Percentiles rank a stretch among this genome's conserved stretches.
Evolutionary conservation across 495 filamentous ascomycete species (phyloP).

Genomic region (Trichocladium antarcticum): DNA sequence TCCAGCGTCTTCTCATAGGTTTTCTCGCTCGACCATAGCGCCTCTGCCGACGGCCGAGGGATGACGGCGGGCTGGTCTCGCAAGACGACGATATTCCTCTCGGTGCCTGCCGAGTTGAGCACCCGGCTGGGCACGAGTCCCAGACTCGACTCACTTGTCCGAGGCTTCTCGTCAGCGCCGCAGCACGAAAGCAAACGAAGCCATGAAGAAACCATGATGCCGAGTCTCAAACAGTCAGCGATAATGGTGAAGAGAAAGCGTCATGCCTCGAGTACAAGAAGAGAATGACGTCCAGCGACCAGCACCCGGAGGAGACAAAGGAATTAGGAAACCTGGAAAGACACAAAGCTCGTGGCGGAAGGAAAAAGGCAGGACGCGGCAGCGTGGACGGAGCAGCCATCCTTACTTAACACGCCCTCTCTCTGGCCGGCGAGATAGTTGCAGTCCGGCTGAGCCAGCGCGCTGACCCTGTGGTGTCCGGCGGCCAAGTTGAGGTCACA

Average conservation of each 20-base stretch:
- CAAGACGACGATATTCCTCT: slow-evolving; percentile 26
- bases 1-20: slow-evolving; percentile 20
- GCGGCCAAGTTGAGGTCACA: slow-evolving; percentile 26
- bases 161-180: slow-evolving; percentile 30
- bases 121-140: too few relatives aligned
- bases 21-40: slow-evolving; percentile 20
- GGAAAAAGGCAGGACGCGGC: slow-evolving; percentile 2
- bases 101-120: slow-evolving; percentile 7
- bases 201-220: slow-evolving; percentile 33
- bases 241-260: slow-evolving; percentile 9
- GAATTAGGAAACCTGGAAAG: slow-evolving; percentile 9
- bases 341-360: slow-evolving; percentile 7
- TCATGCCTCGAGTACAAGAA: slow-evolving; percentile 15
- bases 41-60: slow-evolving; percentile 26
- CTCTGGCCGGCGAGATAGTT: slow-evolving; percentile 1
- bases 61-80: slow-evolving; percentile 32
- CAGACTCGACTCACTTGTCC: slow-evolving; percentile 17
- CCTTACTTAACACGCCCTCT: slow-evolving; percentile 12
- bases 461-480: slow-evolving; percentile 17
- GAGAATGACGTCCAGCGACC: slow-evolving; percentile 27
- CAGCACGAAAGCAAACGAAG: slow-evolving; percentile 35
- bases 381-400: slow-evolving; percentile 10
- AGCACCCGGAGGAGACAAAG: slow-evolving; percentile 12
- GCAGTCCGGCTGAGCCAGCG: slow-evolving; percentile 13
- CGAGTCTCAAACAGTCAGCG: slow-evolving; percentile 27